Evolutionary conservation across 768 basidiomycete species (phyloP), one percentile per base, ranked within the genome.

Genomic region (Leccinum rimulosum): DNA sequence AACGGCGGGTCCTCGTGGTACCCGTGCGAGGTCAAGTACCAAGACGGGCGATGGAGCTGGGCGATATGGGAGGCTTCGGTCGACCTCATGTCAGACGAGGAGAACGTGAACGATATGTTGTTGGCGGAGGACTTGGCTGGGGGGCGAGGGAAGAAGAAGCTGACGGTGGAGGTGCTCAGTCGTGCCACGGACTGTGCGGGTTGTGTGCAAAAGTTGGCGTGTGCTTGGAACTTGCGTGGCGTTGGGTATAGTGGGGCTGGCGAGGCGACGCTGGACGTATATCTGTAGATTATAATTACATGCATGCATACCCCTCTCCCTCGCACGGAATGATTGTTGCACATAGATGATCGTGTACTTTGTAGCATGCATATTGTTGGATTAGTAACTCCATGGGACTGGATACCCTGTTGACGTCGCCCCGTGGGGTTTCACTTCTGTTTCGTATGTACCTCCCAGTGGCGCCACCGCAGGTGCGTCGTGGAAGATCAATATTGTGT

Each of bases 1-100:
- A 82, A 88, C 65, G 74, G 71, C 3, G 86, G 85, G 1, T 60
- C 66, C 49, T 77, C 79, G 8, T 88, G 87, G 85, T 66, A 70
- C 28, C 66, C 70, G 10, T 80, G 83, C 19, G 71, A 70, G 31
- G 81, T 87, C 58, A 82, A 77, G 1, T 87, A 88, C 61, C 84
- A 82, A 55, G 74, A 81, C 36, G 86, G 87, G 4, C 79, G 69
- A 61, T 89, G 87, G 87, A 88, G 88, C 65, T 91, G 89, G 88
- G 81, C 84, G 5, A 68, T 89, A 22, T 90, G 88, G 89, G 84
- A 87, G 65, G 76, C 68, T 3, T 74, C 77, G 51, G 12, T 90
- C 14, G 68, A 73, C 7, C 70, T 75, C 43, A 19, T 60, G 54
- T 31, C 59, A 58, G 69, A 67, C 52, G 63, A 65, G 28, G 66